Evolutionary conservation across 768 basidiomycete species (phyloP).

Genomic region (Holtermannia corniformis): DNA sequence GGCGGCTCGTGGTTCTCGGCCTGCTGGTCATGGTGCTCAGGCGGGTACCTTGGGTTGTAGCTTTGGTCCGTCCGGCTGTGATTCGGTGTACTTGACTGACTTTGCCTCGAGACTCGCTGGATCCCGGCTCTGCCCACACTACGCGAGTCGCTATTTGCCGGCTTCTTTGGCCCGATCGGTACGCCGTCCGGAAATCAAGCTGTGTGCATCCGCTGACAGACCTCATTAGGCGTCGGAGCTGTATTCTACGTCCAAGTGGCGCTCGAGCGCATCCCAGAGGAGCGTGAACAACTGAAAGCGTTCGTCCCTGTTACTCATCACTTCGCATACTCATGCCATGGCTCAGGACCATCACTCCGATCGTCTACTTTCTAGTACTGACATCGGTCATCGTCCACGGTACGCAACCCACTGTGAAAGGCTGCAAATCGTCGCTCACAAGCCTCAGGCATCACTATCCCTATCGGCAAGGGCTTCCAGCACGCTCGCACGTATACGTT

Average conservation of each 20-base stretch:
- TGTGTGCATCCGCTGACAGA: slow-evolving; percentile 17
- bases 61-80: slow-evolving; percentile 18
- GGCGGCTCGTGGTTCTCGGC: slow-evolving; percentile 42
- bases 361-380: slow-evolving; percentile 43
- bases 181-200: background rate
- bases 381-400: slow-evolving; percentile 42
- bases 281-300: slow-evolving; percentile 28
- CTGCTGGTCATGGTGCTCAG: slow-evolving; percentile 41
- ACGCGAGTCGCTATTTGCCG: slow-evolving; percentile 39
- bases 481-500: slow-evolving; percentile 20
- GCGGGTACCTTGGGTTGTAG: slow-evolving; percentile 42
- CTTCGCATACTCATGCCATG: too few species aligned
- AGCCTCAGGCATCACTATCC: slow-evolving; percentile 38
- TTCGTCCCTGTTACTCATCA: too few species aligned
- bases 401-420: background rate
- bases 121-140: slow-evolving; percentile 37
- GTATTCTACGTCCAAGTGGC: slow-evolving; percentile 43
- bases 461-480: slow-evolving; percentile 37
- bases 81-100: background rate
- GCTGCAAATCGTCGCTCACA: too few species aligned
- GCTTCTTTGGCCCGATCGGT: slow-evolving; percentile 42
- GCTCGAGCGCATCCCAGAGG: slow-evolving; percentile 35
- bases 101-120: slow-evolving; percentile 9
- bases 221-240: slow-evolving; percentile 16
- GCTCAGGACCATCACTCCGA: slow-evolving; percentile 32